These are phyloP conservation scores for Cyberlindnera saturnus DNA, from an alignment of 805 yeast species.

Conservation along the genomic window DNA sequence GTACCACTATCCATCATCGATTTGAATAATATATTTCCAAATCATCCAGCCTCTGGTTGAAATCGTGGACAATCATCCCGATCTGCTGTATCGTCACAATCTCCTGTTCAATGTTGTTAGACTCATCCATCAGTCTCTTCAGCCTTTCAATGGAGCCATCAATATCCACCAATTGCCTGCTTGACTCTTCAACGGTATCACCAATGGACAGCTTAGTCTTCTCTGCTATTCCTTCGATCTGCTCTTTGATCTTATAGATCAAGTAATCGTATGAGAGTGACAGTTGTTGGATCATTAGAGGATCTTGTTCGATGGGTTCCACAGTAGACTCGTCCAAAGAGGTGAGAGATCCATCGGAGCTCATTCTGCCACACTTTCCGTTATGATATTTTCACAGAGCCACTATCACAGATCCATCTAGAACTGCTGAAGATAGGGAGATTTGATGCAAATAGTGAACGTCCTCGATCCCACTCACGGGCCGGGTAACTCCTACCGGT, in stretches of 20 bases:
- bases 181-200: constrained; percentile 20
- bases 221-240: constrained; percentile 42
- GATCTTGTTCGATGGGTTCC: constrained; percentile 41
- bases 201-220: constrained; percentile 27
- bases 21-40: constrained; percentile 25
- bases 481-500: too few species aligned
- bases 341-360: constrained; percentile 1
- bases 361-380: background rate
- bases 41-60: constrained; percentile 29
- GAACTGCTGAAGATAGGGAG: too few species aligned
- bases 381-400: too few species aligned
- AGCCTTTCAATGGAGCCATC: constrained; percentile 35
- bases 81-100: constrained; percentile 46
- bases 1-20: background rate
- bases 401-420: too few species aligned
- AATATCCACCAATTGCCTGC: constrained; percentile 24
- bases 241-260: constrained; percentile 54
- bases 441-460: too few species aligned
- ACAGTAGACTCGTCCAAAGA: constrained; percentile 10
- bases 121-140: constrained; percentile 34
- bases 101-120: constrained; percentile 46
- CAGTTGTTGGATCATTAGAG: constrained; percentile 53
- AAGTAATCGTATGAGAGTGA: constrained; percentile 62
- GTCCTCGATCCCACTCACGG: too few species aligned
- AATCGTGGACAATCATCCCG: constrained; percentile 33